These are phyloP conservation scores for Penicillium herquei DNA, from an alignment of 495 filamentous ascomycete genomes.

Conservation along the genomic window DNA sequence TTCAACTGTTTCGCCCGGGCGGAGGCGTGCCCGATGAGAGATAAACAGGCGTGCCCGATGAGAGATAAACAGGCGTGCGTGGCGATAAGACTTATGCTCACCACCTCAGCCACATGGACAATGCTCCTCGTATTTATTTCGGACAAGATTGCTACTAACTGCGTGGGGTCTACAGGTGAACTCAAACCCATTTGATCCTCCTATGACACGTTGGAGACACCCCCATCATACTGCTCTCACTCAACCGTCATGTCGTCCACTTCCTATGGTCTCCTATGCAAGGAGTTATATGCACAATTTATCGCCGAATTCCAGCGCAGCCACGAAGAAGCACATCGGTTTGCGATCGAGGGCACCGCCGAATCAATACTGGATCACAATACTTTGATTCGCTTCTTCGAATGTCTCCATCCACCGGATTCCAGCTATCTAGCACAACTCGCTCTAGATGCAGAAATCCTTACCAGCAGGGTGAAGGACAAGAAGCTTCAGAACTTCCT, in stretches of 20 bases:
- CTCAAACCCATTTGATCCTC: too few relatives aligned
- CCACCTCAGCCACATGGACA: too few relatives aligned
- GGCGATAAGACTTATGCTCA: too few relatives aligned
- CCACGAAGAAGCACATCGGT: background rate
- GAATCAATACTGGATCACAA: background rate
- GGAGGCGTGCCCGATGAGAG: too few relatives aligned
- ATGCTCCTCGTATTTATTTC: too few relatives aligned
- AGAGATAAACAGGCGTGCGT: too few relatives aligned
- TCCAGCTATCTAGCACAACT: background rate
- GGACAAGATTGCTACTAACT: too few relatives aligned
- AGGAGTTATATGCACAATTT: background rate
- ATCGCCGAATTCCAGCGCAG: background rate
- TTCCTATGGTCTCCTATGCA: background rate
- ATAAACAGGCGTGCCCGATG: too few relatives aligned
- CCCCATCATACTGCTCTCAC: too few relatives aligned
- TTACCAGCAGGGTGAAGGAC: background rate
- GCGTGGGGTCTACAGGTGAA: too few relatives aligned
- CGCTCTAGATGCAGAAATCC: background rate
- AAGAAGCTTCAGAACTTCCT: background rate
- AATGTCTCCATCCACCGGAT: background rate
- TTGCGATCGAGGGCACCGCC: background rate
- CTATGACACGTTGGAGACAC: too few relatives aligned
- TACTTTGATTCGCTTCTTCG: background rate
- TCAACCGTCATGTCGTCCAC: background rate
- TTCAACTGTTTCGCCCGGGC: too few relatives aligned